Base-by-base conservation (phyloP, 2,329 filamentous ascomycete genomes). In the Ilyonectria destructans region DNA sequence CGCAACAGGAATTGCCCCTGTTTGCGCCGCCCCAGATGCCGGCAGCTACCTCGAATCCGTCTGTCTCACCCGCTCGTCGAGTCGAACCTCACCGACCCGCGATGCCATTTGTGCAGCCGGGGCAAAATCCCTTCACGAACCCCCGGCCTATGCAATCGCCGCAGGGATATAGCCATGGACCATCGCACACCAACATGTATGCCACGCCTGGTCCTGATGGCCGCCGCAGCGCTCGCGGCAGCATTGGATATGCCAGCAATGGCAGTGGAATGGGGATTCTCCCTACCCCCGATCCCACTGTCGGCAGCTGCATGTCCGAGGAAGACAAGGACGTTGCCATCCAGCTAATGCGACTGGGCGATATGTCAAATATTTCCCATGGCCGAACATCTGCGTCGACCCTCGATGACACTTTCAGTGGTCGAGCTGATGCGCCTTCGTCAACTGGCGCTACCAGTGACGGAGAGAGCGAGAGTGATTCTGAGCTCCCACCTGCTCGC, bases 1-100 rank as follows among this genome's bases (percentile, higher is more conserved):
- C 65, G 69, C 60, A 69, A 65, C 80, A 99, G 96, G 96, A 98
- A 88, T 87, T 99, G 61, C 96, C 96, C 62, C 87, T 99, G 61
- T 99, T 98, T 81, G 95, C 94, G 71, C 96, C 96, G 73, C 94
- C 94, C 69, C 96, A 97, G 83, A 95, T 98, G 84, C 96, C 96
- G 56, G 93, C 96, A 74, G 92, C 94, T 58, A 93, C 93, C n/a
- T 98, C 96, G n/a, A 95, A 96, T 76, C 96, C 95, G n/a, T 98
- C 96, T 21, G 93, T 97, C 58, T 98, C 96, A 31, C 96, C 96
- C 68, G 94, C 95, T 78, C 92, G 96, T 77, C 93, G 94, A 58
- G 86, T 92, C 82, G 88, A 93, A 83, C 84, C 93, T 83, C 81
- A 92, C 85, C 85, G 93, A 84, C 84, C 92, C 79, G 80, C 91